Conservation (phyloP, 2,329 filamentous ascomycete species). For the Fusarium fujikuroi region DNA sequence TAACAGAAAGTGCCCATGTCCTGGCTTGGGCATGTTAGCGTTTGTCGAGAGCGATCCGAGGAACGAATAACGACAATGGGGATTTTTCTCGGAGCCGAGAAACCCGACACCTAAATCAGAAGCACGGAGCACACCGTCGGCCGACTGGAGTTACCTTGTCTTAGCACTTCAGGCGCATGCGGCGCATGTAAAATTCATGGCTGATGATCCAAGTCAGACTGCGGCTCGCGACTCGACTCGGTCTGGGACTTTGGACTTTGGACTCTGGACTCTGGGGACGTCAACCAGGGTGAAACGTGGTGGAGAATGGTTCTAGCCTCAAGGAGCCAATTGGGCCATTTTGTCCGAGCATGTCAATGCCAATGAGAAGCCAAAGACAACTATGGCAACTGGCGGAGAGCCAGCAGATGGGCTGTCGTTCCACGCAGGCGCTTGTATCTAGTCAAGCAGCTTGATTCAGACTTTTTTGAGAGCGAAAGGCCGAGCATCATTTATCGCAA, state of each 20-base stretch:
- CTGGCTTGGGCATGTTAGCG: slow-evolving; percentile 1
- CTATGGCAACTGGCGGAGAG: slow-evolving; percentile 1
- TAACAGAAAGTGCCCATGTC: neutral
- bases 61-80: slow-evolving; percentile 6
- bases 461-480: neutral
- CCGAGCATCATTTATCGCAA: neutral
- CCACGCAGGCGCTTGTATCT: slow-evolving; percentile 1
- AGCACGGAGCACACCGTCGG: slow-evolving; percentile 34
- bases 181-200: slow-evolving; percentile 29
- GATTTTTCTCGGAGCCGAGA: slow-evolving; percentile 39
- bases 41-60: neutral
- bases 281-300: slow-evolving; percentile 27
- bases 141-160: slow-evolving; percentile 31
- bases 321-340: slow-evolving; percentile 16
- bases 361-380: slow-evolving; percentile 7
- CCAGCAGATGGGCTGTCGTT: neutral
- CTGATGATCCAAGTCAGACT: slow-evolving; percentile 6
- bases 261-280: slow-evolving; percentile 25
- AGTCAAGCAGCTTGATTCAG: neutral
- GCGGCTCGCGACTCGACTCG: neutral
- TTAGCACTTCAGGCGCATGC: slow-evolving; percentile 24
- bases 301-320: slow-evolving; percentile 31
- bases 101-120: slow-evolving; percentile 25
- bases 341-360: slow-evolving; percentile 6
- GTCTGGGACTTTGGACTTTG: neutral